Conservation (phyloP, 176 grass and related monocot species). For the Puccinellia tenuiflora region DNA sequence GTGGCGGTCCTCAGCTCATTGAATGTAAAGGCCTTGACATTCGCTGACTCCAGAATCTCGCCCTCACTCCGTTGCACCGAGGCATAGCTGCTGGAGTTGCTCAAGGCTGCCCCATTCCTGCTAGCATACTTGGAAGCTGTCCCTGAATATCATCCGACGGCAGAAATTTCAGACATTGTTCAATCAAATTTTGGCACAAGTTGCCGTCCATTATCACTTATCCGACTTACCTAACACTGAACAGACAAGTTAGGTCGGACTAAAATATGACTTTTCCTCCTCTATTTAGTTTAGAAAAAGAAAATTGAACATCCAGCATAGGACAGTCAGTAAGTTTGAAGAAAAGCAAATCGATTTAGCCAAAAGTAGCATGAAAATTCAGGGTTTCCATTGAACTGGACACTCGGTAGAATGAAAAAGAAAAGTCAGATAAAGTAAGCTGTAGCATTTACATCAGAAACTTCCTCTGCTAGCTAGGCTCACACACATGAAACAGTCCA, state of each 20-base stretch:
- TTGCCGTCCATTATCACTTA: neutral
- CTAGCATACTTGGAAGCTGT: conserved; percentile 25
- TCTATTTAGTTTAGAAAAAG: neutral
- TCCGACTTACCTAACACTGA: neutral
- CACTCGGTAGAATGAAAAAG: neutral
- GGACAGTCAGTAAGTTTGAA: conserved; percentile 28
- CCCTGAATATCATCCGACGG: conserved; percentile 18
- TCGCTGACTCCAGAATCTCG: conserved; percentile 60
- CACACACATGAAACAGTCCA: neutral
- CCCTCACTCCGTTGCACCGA: conserved; percentile 53
- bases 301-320: neutral
- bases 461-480: neutral
- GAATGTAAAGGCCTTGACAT: conserved; percentile 66
- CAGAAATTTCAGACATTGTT: neutral
- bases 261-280: neutral
- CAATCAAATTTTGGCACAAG: neutral
- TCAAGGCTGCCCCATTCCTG: conserved; percentile 24
- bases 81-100: conserved; percentile 42
- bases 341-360: neutral
- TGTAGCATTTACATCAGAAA: neutral
- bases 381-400: neutral
- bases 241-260: neutral
- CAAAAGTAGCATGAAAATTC: neutral
- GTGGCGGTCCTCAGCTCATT: conserved; percentile 60
- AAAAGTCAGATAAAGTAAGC: conserved; percentile 11